These are phyloP conservation scores for Lachnellula suecica DNA, from an alignment of 2,329 filamentous ascomycete species.

Conservation along the genomic window DNA sequence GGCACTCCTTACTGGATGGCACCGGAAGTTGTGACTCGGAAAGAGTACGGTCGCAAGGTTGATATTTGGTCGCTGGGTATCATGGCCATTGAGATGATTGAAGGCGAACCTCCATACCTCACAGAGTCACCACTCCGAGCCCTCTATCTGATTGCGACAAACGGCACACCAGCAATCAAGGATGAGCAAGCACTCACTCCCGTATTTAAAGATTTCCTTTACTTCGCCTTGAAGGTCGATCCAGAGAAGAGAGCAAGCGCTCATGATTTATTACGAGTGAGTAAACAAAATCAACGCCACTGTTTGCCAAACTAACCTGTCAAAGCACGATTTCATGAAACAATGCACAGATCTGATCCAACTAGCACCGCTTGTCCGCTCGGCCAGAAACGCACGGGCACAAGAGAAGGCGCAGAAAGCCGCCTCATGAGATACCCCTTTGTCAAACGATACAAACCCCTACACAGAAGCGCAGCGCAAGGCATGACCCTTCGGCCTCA, in stretches of 20 bases:
- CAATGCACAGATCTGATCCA: slow-evolving; percentile 71
- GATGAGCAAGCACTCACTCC: slow-evolving; percentile 80
- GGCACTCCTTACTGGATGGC: slow-evolving; percentile 99
- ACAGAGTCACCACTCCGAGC: slow-evolving; percentile 92
- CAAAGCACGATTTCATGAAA: slow-evolving; percentile 78
- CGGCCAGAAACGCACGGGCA: slow-evolving; percentile 79
- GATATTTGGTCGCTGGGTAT: slow-evolving; percentile 99
- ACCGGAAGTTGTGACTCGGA: slow-evolving; percentile 93
- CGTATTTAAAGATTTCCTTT: slow-evolving; percentile 87
- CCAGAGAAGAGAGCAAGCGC: slow-evolving; percentile 95
- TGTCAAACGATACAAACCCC: background rate
- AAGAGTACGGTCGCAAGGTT: slow-evolving; percentile 97
- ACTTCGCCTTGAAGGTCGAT: slow-evolving; percentile 92
- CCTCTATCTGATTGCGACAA: slow-evolving; percentile 93
- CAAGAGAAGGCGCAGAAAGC: slow-evolving; percentile 78
- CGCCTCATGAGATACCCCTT: slow-evolving; percentile 15
- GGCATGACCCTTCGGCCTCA: background rate
- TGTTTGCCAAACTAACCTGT: slow-evolving; percentile 29
- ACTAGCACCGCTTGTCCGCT: slow-evolving; percentile 81
- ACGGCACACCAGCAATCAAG: slow-evolving; percentile 93
- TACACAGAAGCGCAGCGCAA: too few species aligned
- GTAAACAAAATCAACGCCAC: too few species aligned
- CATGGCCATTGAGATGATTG: slow-evolving; percentile 99
- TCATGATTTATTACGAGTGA: slow-evolving; percentile 87
- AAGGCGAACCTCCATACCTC: slow-evolving; percentile 94